These are phyloP conservation scores for Alternaria atra DNA, from an alignment of 2,329 filamentous ascomycete species.

Conservation along the genomic window DNA sequence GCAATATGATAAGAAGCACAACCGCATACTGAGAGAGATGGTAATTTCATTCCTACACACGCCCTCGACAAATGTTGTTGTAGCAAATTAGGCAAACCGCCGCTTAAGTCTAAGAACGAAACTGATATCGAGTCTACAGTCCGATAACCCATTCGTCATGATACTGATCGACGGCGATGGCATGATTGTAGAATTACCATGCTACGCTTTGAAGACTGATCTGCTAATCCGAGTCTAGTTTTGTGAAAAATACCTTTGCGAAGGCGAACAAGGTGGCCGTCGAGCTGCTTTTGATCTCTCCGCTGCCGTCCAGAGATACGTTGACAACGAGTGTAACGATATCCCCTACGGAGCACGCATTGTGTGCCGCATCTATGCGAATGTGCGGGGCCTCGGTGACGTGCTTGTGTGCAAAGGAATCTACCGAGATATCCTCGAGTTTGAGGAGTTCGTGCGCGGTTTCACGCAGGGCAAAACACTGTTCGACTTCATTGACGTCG, in stretches of 20 bases:
- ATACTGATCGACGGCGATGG: conserved; percentile 66
- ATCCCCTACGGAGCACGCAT: conserved; percentile 57
- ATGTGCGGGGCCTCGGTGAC: conserved; percentile 61
- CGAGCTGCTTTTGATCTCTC: conserved; percentile 62
- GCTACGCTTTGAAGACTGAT: not conserved
- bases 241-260: conserved; percentile 58
- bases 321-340: conserved; percentile 46
- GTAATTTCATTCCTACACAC: conserved; percentile 21
- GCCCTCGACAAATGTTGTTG: not conserved
- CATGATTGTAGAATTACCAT: conserved; percentile 52
- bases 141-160: conserved; percentile 61
- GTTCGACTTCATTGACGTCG: conserved; percentile 59
- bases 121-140: conserved; percentile 8
- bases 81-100: not conserved
- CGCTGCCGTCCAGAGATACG: conserved; percentile 54
- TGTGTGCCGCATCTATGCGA: conserved; percentile 63
- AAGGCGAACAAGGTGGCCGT: conserved; percentile 62
- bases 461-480: conserved; percentile 61
- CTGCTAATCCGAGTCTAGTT: conserved; percentile 48
- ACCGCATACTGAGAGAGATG: conserved; percentile 34
- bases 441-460: conserved; percentile 65
- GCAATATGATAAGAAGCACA: conserved; percentile 26
- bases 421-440: conserved; percentile 51
- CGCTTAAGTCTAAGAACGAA: not conserved
- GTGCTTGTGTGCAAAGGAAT: conserved; percentile 58